Conservation (phyloP, 352 stramenopile genomes). For the Hyaloperonospora brassicae region DNA sequence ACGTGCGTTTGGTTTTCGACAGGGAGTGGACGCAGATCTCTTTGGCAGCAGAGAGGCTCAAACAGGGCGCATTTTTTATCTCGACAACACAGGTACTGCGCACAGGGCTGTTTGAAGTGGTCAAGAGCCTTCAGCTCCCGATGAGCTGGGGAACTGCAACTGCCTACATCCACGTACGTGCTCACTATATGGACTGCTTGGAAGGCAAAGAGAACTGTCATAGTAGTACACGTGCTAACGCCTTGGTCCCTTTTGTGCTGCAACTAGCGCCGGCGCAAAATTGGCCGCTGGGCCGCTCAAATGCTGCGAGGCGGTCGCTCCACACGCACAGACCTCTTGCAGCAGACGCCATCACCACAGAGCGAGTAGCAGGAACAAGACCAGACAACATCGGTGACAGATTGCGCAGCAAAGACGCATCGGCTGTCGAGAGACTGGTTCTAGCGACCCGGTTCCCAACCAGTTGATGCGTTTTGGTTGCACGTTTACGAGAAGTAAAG, state of each 20-base stretch:
- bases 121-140: constrained; percentile 58
- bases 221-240: background rate
- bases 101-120: constrained; percentile 75
- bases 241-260: constrained; percentile 3
- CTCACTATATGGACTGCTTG: background rate
- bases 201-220: background rate
- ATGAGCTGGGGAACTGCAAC: constrained; percentile 83
- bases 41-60: constrained; percentile 68
- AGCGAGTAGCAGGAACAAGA: constrained; percentile 22
- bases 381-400: constrained; percentile 2
- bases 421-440: background rate
- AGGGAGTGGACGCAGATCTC: constrained; percentile 80
- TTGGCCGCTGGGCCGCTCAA: constrained; percentile 76
- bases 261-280: constrained; percentile 60
- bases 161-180: constrained; percentile 79
- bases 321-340: constrained; percentile 62
- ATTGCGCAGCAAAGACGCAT: constrained; percentile 5
- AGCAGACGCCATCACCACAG: constrained; percentile 31
- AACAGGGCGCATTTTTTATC: constrained; percentile 79
- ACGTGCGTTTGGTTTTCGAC: background rate
- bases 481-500: too few relatives aligned
- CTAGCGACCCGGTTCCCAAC: too few relatives aligned
- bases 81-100: constrained; percentile 74
- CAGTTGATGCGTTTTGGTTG: too few relatives aligned
- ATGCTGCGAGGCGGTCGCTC: constrained; percentile 75